Evolutionary conservation across 352 stramenopile genomes (phyloP).

Genomic region (Lagenidium sp.): DNA sequence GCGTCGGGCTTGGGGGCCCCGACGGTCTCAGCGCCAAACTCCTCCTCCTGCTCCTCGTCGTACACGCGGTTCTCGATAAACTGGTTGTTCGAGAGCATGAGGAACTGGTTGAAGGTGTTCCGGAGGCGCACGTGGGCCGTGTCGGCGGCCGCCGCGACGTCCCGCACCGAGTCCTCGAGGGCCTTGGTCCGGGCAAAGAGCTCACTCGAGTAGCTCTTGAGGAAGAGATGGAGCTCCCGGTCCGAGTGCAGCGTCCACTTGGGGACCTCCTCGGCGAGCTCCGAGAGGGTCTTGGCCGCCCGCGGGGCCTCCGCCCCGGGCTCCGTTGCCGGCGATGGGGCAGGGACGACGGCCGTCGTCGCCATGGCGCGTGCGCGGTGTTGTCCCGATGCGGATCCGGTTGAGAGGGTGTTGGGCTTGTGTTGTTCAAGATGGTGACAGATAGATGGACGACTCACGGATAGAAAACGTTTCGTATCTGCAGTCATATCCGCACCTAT

Average conservation of each 20-base stretch:
- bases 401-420: no score
- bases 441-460: no score
- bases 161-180: conserved; percentile 59
- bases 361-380: no score
- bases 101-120: conserved; percentile 85
- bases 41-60: conserved; percentile 79
- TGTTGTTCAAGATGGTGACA: no score
- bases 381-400: no score
- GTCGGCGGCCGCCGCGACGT: conserved; percentile 59
- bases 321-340: no score
- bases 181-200: conserved; percentile 65
- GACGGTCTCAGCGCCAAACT: conserved; percentile 25
- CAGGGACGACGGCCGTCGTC: no score
- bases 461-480: no score
- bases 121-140: conserved; percentile 60
- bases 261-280: conserved; percentile 17
- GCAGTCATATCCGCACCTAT: no score
- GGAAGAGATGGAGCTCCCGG: conserved; percentile 53
- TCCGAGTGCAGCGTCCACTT: conserved; percentile 76
- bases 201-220: conserved; percentile 58
- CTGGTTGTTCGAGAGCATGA: conserved; percentile 83
- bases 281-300: conserved; percentile 2
- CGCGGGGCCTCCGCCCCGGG: no score
- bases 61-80: conserved; percentile 89
- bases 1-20: conserved; percentile 5